Base-by-base conservation (phyloP, 345 rosid species). In the Aquilaria yunnanensis region DNA sequence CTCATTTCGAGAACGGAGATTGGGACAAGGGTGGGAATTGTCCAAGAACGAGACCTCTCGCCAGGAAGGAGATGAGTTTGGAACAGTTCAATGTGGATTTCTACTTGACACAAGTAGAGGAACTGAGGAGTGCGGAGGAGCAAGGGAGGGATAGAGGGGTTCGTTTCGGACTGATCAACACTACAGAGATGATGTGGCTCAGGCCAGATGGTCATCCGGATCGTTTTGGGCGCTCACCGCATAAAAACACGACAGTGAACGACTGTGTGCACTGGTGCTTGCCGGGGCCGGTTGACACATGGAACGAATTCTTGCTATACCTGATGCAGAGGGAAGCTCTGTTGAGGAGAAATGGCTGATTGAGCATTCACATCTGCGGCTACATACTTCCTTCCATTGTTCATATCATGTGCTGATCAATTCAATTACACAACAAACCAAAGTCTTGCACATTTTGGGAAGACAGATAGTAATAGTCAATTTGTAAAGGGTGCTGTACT, bases 191-290 rank as follows among this genome's bases (percentile, higher is more conserved):
- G 8, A 80, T 85, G 92, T 55, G 82, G 74, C 66, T 77, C 52
- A 68, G 92, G 65, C 86, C 91, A 43, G 92, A 85, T 68, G 88
- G 88, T 9, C 88, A 85, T 59, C 92, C 92, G 0, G 69, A 67
- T 64, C 12, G 34, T 1, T 70, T 64, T 31, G 83, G 86, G 41
- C 71, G 61, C 32, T 70, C 75, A 1, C 60, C 51, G 32, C 63
- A 59, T 46, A 66, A 47, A 61, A 82, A 79, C 65, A 64, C 50
- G 29, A 51, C 67, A 0, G 52, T 70, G 2, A 76, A 70, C 12
- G 97, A 87, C 60, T 87, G 96, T 68, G 85, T 90, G 48, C 92
- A 87, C 74, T 87, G 97, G 97, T 90, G 96, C 77, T 77, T 87
- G 75, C 97, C 97, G 9, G 92, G 95, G 45, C 87, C 97, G 41